Evolutionary conservation across 1,284 basidiomycete species (phyloP).

Genomic region (Rhizopogon hawkerae): DNA sequence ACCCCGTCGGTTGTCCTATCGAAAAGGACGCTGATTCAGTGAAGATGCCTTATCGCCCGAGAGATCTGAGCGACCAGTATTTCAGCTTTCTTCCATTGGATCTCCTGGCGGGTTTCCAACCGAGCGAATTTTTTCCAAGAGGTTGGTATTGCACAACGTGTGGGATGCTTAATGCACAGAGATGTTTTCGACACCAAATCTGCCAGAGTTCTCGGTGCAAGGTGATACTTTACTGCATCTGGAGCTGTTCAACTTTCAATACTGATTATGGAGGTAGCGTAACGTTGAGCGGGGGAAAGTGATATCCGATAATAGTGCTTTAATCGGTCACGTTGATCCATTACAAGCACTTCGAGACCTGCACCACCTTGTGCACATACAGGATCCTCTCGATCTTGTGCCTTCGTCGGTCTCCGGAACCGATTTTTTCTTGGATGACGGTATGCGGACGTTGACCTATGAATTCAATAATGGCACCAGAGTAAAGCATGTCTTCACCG

Average conservation of each 20-base stretch:
- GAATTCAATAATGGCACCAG: slow-evolving; percentile 14
- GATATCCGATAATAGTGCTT: not conserved
- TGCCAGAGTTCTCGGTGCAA: slow-evolving; percentile 26
- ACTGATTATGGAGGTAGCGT: slow-evolving; percentile 10
- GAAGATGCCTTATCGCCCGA: slow-evolving; percentile 7
- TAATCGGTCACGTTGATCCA: slow-evolving; percentile 15
- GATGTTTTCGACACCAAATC: slow-evolving; percentile 29
- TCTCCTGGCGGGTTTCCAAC: slow-evolving; percentile 23
- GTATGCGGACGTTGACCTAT: slow-evolving; percentile 27
- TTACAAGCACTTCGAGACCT: slow-evolving; percentile 24
- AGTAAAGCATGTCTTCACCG: slow-evolving; percentile 33
- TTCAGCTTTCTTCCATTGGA: slow-evolving; percentile 30
- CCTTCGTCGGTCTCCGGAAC: slow-evolving; percentile 16
- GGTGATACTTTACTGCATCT: slow-evolving; percentile 18
- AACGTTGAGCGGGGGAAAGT: slow-evolving; percentile 11
- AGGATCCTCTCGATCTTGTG: slow-evolving; percentile 23
- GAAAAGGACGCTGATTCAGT: not conserved
- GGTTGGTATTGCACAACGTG: slow-evolving; percentile 34
- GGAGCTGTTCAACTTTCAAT: not conserved
- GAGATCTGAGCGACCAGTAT: slow-evolving; percentile 20
- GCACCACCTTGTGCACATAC: slow-evolving; percentile 19
- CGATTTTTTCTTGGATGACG: slow-evolving; percentile 19
- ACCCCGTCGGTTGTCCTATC: slow-evolving; percentile 1
- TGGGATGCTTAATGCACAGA: slow-evolving; percentile 33
- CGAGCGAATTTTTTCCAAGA: slow-evolving; percentile 22